Evolutionary conservation across 2,329 filamentous ascomycete species (phyloP).

Genomic region (Sporothrix phasma): DNA sequence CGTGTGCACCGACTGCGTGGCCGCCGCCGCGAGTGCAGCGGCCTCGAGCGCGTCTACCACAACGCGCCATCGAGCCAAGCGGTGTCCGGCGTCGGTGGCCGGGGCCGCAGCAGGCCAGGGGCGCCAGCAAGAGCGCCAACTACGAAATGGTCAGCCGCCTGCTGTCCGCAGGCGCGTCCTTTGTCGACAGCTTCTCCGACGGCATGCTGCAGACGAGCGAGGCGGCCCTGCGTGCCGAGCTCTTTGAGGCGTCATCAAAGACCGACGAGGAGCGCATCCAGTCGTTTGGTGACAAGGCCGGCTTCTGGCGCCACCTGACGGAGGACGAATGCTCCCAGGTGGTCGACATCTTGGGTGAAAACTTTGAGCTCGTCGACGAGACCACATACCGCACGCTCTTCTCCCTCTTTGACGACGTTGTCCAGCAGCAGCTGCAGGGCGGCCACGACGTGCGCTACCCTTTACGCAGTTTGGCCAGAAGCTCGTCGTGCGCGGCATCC

Average conservation of each 20-base stretch:
- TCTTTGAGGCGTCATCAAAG: conserved; percentile 60
- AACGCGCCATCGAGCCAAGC: conserved; percentile 45
- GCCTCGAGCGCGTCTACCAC: conserved; percentile 63
- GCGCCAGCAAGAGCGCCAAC: conserved; percentile 21
- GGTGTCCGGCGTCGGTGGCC: not conserved
- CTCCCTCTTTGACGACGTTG: conserved; percentile 36
- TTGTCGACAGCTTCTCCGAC: conserved; percentile 61
- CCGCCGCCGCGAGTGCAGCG: conserved; percentile 72
- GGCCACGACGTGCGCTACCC: conserved; percentile 39
- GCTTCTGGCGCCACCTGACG: conserved; percentile 67
- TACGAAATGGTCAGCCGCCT: conserved; percentile 50
- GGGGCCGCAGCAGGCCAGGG: not conserved
- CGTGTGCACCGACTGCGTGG: conserved; percentile 70
- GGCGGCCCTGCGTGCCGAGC: conserved; percentile 57
- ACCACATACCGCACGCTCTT: conserved; percentile 45
- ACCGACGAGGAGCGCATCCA: conserved; percentile 66
- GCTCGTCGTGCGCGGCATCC: conserved; percentile 63
- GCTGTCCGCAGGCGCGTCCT: conserved; percentile 57
- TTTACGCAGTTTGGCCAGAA: conserved; percentile 68
- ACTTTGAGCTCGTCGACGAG: conserved; percentile 48
- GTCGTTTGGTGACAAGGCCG: conserved; percentile 66
- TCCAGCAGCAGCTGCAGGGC: conserved; percentile 17
- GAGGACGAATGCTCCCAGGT: conserved; percentile 70
- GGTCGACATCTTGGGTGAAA: conserved; percentile 56
- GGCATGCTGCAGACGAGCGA: conserved; percentile 59